Evolutionary conservation across 352 stramenopile genomes (phyloP).

Genomic region (Phytopythium kandeliae): DNA sequence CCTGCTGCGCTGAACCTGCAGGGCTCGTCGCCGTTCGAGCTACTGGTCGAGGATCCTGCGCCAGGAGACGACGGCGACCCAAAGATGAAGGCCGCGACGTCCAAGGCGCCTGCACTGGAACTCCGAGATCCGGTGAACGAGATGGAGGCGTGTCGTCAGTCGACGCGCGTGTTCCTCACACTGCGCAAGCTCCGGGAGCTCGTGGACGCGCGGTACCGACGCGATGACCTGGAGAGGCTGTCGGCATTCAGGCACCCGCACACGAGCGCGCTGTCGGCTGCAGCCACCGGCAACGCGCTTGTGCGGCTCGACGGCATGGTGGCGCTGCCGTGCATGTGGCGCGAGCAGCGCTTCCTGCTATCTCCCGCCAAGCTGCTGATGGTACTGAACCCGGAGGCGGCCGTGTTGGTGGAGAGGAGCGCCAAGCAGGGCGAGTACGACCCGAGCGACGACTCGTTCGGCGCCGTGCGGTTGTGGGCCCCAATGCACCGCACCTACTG

Average conservation of each 20-base stretch:
- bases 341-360: conserved; percentile 71
- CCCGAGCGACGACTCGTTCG: conserved; percentile 23
- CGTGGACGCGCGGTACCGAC: conserved; percentile 33
- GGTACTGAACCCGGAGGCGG: conserved; percentile 72
- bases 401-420: conserved; percentile 54
- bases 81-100: conserved; percentile 8
- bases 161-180: conserved; percentile 62
- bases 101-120: conserved; percentile 23
- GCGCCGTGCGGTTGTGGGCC: conserved; percentile 56
- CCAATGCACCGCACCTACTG: conserved; percentile 72
- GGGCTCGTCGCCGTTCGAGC: conserved; percentile 63
- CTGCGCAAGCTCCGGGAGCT: conserved; percentile 49
- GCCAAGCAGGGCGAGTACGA: conserved; percentile 2
- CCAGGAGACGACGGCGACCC: background rate
- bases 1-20: conserved; percentile 47
- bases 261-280: conserved; percentile 36
- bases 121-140: conserved; percentile 54
- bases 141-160: conserved; percentile 67
- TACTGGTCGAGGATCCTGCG: conserved; percentile 37
- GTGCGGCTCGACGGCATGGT: conserved; percentile 62
- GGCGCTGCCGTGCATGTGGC: conserved; percentile 59
- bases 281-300: conserved; percentile 16
- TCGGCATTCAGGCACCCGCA: conserved; percentile 52
- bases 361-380: conserved; percentile 52
- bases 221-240: conserved; percentile 49